Evolutionary conservation across 176 grass and related monocot species (phyloP).

Genomic region (Carex littledalei): DNA sequence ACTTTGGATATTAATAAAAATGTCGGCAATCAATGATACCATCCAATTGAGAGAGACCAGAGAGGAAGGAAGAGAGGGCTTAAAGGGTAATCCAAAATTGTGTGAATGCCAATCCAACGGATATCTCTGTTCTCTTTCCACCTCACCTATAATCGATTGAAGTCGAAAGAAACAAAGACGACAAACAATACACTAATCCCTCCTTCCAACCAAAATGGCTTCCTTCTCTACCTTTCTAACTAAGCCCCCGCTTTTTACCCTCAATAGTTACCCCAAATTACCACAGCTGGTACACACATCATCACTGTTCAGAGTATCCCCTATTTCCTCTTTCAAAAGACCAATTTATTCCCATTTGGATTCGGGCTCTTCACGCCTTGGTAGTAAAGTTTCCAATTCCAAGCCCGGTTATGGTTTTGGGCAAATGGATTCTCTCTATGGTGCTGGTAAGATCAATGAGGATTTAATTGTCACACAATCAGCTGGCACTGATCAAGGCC

Average conservation of each 20-base stretch:
- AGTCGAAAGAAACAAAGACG: neutral
- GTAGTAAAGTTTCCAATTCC: neutral
- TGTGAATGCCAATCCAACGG: conserved; percentile 2
- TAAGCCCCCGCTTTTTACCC: neutral
- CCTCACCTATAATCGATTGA: neutral
- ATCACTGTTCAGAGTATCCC: neutral
- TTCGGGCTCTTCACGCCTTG: neutral
- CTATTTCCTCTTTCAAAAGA: neutral
- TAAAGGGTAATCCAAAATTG: neutral
- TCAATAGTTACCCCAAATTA: conserved; percentile 11
- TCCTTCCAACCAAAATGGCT: neutral
- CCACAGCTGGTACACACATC: neutral
- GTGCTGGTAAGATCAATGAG: neutral
- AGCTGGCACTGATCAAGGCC: conserved; percentile 22
- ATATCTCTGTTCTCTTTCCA: neutral
- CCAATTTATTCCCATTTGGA: neutral
- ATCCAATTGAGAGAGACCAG: neutral
- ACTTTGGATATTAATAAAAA: too few relatives aligned
- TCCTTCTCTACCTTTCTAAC: conserved; percentile 14
- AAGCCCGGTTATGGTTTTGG: conserved; percentile 7
- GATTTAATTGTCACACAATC: conserved; percentile 19
- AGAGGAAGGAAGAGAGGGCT: neutral
- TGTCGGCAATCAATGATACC: neutral
- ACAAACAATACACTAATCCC: neutral
- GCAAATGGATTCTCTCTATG: neutral